Evolutionary conservation across 306 rosid genomes (phyloP), one percentile per base, ranked within the genome.

Genomic region (Rosa lucieae): DNA sequence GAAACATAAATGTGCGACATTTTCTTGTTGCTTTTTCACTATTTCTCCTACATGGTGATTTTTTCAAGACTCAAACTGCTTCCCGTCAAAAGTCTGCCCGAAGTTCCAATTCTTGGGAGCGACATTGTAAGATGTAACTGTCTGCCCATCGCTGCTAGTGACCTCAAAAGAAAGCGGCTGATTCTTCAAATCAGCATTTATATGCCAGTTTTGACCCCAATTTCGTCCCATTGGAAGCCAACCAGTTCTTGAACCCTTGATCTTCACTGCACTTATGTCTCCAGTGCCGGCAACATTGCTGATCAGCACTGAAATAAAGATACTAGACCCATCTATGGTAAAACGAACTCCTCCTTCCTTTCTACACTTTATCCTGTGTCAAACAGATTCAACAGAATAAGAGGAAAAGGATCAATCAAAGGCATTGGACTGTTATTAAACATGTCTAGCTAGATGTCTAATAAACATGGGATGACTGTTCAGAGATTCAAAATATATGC

Each of bases 131-230:
- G 95, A 90, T 3, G 95, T 84, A 70, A 94, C 80, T 21, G 97
- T 91, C 75, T 76, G 51, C 8, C 97, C 93, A 82, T 89, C 94
- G 15, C 92, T 92, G 51, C 77, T 52, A 2, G 92, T 91, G 77
- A 92, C 86, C 92, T 94, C 97, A 18, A 94, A 94, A 6, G 97
- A 94, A 48, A 92, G 93, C 42, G 99, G 97, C 81, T 94, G 99
- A 72, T 89, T 91, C 74, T 84, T 90, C 72, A 94, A 80, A 49
- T 91, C 94, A 1, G 95, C 91, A 48, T 89, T 94, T 42, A 91
- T 78, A 80, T 94, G 99, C 97, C 99, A 94, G 85, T 89, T 94
- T 83, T 94, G 99, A 43, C 99, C 99, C 99, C 97, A 94, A 46
- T 94, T 94, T 72, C 99, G 86, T 52, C 99, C 99, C 97, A 94